Evolutionary conservation across 2,329 filamentous ascomycete genomes (phyloP), one percentile per base, ranked within the genome.

Genomic region (Ophiostoma perfectum): DNA sequence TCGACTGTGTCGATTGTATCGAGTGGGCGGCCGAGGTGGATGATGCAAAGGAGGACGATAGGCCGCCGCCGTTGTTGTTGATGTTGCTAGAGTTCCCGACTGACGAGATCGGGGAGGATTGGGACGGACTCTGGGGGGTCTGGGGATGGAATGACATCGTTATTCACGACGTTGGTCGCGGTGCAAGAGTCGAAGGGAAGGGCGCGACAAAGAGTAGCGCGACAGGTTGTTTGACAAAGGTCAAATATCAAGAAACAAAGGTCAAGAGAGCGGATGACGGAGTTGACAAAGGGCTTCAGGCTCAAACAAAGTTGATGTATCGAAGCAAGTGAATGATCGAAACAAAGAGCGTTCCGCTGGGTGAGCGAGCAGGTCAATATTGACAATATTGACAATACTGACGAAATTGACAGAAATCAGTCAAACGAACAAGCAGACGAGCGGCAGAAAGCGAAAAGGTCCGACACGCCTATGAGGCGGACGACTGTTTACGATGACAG

Each of bases 91-190:
- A 84, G 66, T 67, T 70, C 63, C 42, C 41, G 63, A 64, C 41
- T 18, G 63, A 64, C 42, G 63, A 64, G 60, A 80, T 83, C 72
- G 84, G 83, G 72, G 84, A 87, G 75, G 83, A 81, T 76, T 87
- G 84, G 76, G 85, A 87, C 76, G 86, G 86, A 77, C 86, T 89
- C 81, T 88, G 86, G 76, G 87, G 87, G 74, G 86, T 89, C 75
- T 86, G 86, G 74, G 86, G 86, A 77, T 88, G 86, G 81, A 85
- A 87, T 79, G 85, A 86, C 86, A 88, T 88, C 78, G 78, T 84
- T 80, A 72, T 9, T 63, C 60, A 44, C 60, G 60, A 63, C 60
- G 71, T 78, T 76, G 27, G 42, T 64, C 41, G 41, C 41, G 42
- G 41, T 63, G n/a, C 4, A 39, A 39, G 9, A 18, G 63, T 41